Evolutionary conservation across 1,284 basidiomycete genomes (phyloP), one percentile per base, ranked within the genome.

Genomic region (Coniferiporia weirii): DNA sequence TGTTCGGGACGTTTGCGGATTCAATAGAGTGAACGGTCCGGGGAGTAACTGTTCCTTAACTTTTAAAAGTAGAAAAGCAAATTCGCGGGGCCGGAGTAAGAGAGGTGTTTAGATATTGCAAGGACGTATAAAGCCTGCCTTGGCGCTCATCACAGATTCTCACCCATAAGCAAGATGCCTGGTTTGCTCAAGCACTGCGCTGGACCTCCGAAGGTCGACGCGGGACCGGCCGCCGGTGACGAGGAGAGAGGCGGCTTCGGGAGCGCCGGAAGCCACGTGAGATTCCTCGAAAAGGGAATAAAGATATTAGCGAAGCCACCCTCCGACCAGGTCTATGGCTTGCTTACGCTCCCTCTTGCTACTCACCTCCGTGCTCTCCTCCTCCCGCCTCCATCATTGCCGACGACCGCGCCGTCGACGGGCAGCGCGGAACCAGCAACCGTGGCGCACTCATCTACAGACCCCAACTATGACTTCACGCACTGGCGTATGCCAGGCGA

Each of bases 401-500:
- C 50, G 36, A 10, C 48, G 19, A 49, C 17, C 17, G 22, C 49
- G 22, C 9, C 10, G 49, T 34, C 10, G 49, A 47, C 53, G 15
- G 38, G 17, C 40, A 47, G 15, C 53, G 6, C 17, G n/a, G 38
- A 15, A 15, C 20, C 10, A 27, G 27, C 13, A 20, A 59, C 43
- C 52, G 36, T 44, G 52, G 52, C 36, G 43, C 52, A 59, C 19
- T 34, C 58, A 49, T 27, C 45, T 8, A 47, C 10, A 27, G 51
- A 59, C 36, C 56, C 56, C n/a, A 49, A 34, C 17, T 58, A 59
- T 55, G 57, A 59, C 13, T 22, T 43, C 22, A 50, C 57, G 19
- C 60, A 61, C 51, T 61, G 54, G 47, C 60, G 60, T 22, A 54
- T 61, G 60, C 60, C 55, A 10, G 60, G 60, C 54, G 60, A 61